A percentile compares a stretch with the other conserved stretches of the same genome.
These are phyloP conservation scores for Ustilago hordei DNA, from an alignment of 1,284 basidiomycete species.

Conservation along the genomic window DNA sequence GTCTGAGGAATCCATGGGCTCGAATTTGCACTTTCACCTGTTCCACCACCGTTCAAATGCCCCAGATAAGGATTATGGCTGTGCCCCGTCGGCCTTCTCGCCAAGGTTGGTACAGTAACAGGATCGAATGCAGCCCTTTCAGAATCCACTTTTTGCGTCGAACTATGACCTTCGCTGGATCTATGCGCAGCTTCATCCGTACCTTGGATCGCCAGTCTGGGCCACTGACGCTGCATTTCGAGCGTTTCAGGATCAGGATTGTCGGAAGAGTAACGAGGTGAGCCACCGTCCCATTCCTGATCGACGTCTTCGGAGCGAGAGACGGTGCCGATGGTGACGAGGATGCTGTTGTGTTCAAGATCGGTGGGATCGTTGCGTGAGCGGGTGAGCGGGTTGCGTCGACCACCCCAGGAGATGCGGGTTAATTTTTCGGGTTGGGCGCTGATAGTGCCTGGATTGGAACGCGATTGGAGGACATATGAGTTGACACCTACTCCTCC, in stretches of 20 bases:
- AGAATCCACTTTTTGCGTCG: conserved; percentile 13
- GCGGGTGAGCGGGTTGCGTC: conserved; percentile 1
- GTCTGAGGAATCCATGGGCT: conserved; percentile 39
- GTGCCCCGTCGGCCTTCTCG: background rate
- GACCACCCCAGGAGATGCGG: conserved; percentile 24
- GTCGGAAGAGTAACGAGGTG: conserved; percentile 45
- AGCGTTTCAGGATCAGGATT: conserved; percentile 28
- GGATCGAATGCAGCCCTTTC: conserved; percentile 10
- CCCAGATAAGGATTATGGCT: conserved; percentile 4
- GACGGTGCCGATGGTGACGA: conserved; percentile 42
- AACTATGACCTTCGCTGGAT: conserved; percentile 12
- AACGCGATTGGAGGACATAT: conserved; percentile 24
- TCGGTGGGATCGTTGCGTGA: conserved; percentile 17
- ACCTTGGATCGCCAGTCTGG: conserved; percentile 12
- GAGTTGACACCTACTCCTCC: conserved; percentile 15
- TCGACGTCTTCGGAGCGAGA: conserved; percentile 29
- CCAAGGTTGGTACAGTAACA: conserved; percentile 11
- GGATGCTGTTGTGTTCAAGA: conserved; percentile 20
- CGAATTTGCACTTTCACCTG: background rate
- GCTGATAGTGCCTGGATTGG: conserved; percentile 6
- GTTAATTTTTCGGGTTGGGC: conserved; percentile 9
- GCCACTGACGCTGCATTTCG: conserved; percentile 36
- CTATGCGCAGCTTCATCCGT: conserved; percentile 9
- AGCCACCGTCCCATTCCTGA: conserved; percentile 24
- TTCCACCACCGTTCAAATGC: background rate